Conservation (phyloP, 75 land plant genomes). For the Azolla pinnata region DNA sequence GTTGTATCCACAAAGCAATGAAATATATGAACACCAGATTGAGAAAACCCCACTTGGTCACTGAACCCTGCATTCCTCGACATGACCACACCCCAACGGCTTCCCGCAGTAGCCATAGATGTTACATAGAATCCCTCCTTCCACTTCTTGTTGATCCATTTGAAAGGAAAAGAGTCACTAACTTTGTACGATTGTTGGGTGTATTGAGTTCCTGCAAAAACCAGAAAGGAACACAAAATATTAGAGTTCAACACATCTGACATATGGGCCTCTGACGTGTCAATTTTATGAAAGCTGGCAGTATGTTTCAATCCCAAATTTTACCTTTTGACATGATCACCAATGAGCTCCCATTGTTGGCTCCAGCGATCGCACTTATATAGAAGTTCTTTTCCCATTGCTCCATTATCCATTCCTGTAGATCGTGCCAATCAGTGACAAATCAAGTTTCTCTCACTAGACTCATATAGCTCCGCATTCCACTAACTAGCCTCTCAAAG, state of each 20-base stretch:
- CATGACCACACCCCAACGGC: slow-evolving; percentile 92
- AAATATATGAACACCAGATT: not conserved
- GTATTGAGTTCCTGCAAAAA: slow-evolving; percentile 56
- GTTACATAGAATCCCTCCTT: slow-evolving; percentile 84
- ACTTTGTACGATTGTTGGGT: slow-evolving; percentile 92
- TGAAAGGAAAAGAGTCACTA: slow-evolving; percentile 77
- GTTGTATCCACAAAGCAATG: not conserved
- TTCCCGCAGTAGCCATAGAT: slow-evolving; percentile 93
- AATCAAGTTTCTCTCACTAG: no score
- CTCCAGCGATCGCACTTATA: slow-evolving; percentile 86
- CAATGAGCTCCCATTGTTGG: slow-evolving; percentile 77
- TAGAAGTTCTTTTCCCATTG: slow-evolving; percentile 88
- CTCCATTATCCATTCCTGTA: slow-evolving; percentile 94
- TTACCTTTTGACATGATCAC: slow-evolving; percentile 96
- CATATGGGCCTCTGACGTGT: no score
- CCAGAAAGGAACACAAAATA: not conserved
- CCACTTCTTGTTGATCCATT: slow-evolving; percentile 94
- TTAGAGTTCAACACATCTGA: slow-evolving; percentile 34
- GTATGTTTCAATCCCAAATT: not conserved
- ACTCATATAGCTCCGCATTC: no score
- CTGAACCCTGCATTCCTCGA: slow-evolving; percentile 90
- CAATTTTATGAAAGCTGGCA: no score
- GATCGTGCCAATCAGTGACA: no score
- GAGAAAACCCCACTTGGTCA: slow-evolving; percentile 48
- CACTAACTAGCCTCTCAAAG: no score